Base-by-base conservation (phyloP, 805 yeast genomes). In the Cyberlindnera mississippiensis region DNA sequence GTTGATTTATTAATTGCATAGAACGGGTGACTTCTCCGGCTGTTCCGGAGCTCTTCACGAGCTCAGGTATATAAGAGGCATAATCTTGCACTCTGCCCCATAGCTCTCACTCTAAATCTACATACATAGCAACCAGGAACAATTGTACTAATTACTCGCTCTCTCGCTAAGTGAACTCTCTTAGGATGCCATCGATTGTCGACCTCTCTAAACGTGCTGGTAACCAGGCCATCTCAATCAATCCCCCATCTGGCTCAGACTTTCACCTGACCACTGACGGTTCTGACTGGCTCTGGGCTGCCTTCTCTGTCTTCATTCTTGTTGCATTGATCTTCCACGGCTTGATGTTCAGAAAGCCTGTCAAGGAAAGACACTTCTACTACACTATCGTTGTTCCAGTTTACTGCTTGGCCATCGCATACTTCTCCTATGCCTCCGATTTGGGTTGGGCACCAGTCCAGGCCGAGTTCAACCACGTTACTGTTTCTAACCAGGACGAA, bases 211-310 rank as follows among this genome's bases (percentile, higher is more conserved):
- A 38, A 32, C 44, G 48, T 35, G 48, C 49, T 12, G 56, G 56
- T 29, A 52, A 52, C 33, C 39, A 52, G 35, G 56, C 56, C 43
- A 38, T 46, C 31, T 13, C 28, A 6, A 35, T 49, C 30, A 56
- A 56, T 38, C 35, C 51, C 8, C 37, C 27, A 62, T 47, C 63
- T 5, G 62, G 58, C 14, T 60, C 70, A 37, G 82, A 76, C 48
- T 70, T 77, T 54, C 73, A 71, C 42, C 45, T 80, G 28, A 78
- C 83, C 12, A 46, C 56, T 11, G 76, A 73, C 51, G 85, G 87
- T 57, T 78, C 84, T 6, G 76, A 75, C 58, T 80, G 84, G 85
- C 67, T 75, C 49, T 80, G 85, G 85, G 73, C 85, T 1, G 80
- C 66, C 12, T 78, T 80, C 53, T 57, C 75, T 4, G 40, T 76